Conservation (phyloP, 2,329 filamentous ascomycete genomes). For the Alternaria sp. region DNA sequence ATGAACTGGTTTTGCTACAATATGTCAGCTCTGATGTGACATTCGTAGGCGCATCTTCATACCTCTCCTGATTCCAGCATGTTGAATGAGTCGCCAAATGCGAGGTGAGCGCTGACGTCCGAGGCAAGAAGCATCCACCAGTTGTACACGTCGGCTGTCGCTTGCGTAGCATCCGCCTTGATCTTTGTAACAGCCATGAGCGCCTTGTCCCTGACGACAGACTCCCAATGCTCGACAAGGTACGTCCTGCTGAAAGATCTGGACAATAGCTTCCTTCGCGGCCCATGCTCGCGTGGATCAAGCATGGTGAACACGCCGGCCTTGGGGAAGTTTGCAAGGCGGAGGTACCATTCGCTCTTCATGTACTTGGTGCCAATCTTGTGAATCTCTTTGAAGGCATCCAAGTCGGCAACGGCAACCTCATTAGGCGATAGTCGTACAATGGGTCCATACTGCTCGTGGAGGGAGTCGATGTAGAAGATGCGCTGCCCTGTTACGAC, state of each 20-base stretch:
- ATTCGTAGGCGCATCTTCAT: neutral
- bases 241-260: conserved; percentile 45
- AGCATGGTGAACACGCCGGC: conserved; percentile 48
- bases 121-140: conserved; percentile 50
- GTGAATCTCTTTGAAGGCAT: conserved; percentile 39
- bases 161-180: conserved; percentile 26
- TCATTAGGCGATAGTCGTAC: conserved; percentile 41
- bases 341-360: conserved; percentile 36
- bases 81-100: conserved; percentile 50
- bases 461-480: conserved; percentile 49
- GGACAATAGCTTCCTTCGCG: conserved; percentile 45
- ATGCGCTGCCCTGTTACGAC: conserved; percentile 47
- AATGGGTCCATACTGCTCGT: conserved; percentile 41
- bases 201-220: conserved; percentile 40
- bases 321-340: conserved; percentile 32
- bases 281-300: conserved; percentile 43
- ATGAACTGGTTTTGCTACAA: conserved; percentile 44
- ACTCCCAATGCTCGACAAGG: conserved; percentile 48
- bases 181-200: conserved; percentile 43
- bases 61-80: conserved; percentile 49
- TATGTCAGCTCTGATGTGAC: neutral
- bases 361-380: conserved; percentile 38
- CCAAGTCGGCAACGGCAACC: conserved; percentile 37
- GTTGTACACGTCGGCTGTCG: conserved; percentile 44
- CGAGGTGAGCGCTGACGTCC: conserved; percentile 46